Conservation (phyloP, 441 rosid genomes). For the Euphorbia celastroides region DNA sequence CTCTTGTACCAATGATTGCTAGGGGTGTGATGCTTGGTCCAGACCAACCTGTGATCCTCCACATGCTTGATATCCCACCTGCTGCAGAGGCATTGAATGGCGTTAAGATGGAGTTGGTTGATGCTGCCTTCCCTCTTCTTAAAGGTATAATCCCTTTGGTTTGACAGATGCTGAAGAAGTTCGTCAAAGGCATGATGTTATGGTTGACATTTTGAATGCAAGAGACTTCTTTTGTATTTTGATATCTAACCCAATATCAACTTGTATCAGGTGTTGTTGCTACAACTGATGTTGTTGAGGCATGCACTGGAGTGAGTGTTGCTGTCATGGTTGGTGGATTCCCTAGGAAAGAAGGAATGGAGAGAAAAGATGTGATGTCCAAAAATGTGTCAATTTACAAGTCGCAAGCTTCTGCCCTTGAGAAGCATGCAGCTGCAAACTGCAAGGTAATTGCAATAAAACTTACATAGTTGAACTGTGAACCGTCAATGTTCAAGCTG, state of each 20-base stretch:
- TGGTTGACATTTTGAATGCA: no score
- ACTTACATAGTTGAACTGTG: no score
- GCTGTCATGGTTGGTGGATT: conserved; percentile 99
- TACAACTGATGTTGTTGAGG: conserved; percentile 88
- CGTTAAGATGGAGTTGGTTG: conserved; percentile 90
- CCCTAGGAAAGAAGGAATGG: conserved; percentile 98
- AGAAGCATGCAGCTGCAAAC: conserved; percentile 80
- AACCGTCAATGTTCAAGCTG: no score
- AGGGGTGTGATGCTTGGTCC: conserved; percentile 91
- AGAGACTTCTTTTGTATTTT: background rate
- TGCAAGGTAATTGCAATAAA: no score
- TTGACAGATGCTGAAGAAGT: background rate
- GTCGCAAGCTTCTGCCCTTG: conserved; percentile 90
- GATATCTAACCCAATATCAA: conserved; percentile 7
- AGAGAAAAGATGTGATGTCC: conserved; percentile 93
- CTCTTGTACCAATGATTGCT: conserved; percentile 95
- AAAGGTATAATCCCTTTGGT: conserved; percentile 41
- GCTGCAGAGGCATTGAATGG: conserved; percentile 93
- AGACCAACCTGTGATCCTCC: conserved; percentile 95
- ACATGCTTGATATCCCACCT: conserved; percentile 94
- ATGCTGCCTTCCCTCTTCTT: conserved; percentile 96
- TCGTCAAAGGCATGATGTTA: background rate
- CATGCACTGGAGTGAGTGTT: conserved; percentile 83
- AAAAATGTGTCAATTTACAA: conserved; percentile 92
- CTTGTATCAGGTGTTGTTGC: conserved; percentile 76